phyloP scores from a whole-genome alignment of 2,329 filamentous ascomycete genomes.

The Penicillium sp. region DNA sequence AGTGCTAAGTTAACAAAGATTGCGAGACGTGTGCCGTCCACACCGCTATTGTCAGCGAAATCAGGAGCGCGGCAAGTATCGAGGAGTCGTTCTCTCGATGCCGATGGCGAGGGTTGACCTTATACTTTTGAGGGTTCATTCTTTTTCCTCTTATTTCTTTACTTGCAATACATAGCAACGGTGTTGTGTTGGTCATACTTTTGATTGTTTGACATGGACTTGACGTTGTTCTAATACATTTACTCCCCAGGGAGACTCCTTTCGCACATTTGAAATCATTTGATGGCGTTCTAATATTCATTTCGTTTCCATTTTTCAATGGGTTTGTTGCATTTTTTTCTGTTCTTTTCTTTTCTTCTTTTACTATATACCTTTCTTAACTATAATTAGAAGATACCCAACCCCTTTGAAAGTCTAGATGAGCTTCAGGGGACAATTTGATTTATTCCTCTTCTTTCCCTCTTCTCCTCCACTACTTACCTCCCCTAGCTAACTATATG shows the following conservation, averaged over 20 bases:
- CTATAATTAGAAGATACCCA: constrained; percentile 11
- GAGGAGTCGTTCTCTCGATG: constrained; percentile 32
- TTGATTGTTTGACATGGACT: neutral
- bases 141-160: neutral
- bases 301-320: neutral
- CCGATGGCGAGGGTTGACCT: constrained; percentile 17
- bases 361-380: neutral
- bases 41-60: constrained; percentile 22
- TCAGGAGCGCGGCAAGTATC: constrained; percentile 22
- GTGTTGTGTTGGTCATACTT: neutral
- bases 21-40: constrained; percentile 33
- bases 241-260: too few species aligned
- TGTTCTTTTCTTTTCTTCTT: neutral
- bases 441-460: neutral
- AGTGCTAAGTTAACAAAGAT: constrained; percentile 23
- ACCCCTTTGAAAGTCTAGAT: constrained; percentile 1
- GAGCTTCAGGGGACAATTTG: constrained; percentile 5
- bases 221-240: too few species aligned
- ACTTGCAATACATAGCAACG: neutral
- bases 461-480: neutral
- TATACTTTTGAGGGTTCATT: neutral
- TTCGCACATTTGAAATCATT: neutral
- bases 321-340: neutral
- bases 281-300: constrained; percentile 1
- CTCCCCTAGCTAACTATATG: neutral